These are phyloP conservation scores for Alternaria gansuensis DNA, from an alignment of 2,329 filamentous ascomycete genomes.

Conservation along the genomic window DNA sequence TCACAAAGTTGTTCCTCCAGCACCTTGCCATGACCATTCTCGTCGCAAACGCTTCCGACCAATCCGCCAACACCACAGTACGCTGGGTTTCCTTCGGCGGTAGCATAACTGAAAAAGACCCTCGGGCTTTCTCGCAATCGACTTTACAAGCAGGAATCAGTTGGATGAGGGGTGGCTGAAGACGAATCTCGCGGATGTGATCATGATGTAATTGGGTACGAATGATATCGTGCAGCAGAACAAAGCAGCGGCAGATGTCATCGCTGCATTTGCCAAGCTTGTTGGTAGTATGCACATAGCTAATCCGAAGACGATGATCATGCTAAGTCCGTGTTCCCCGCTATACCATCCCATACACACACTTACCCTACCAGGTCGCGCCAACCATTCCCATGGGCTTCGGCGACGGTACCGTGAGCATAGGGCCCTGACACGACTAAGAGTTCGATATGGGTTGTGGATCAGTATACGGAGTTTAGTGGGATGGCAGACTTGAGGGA, in stretches of 20 bases:
- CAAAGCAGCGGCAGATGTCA: conserved; percentile 51
- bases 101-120: conserved; percentile 58
- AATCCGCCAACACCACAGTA: conserved; percentile 29
- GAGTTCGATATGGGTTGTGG: conserved; percentile 56
- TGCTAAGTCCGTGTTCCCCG: conserved; percentile 44
- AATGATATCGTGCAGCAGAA: conserved; percentile 55
- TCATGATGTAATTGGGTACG: conserved; percentile 59
- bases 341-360: neutral
- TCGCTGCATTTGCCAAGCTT: conserved; percentile 55
- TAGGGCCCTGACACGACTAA: conserved; percentile 52
- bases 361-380: conserved; percentile 46
- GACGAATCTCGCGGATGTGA: conserved; percentile 56
- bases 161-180: conserved; percentile 57
- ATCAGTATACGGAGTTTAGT: conserved; percentile 55
- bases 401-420: conserved; percentile 53
- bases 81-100: conserved; percentile 58
- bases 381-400: conserved; percentile 53
- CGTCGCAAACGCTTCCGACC: conserved; percentile 20
- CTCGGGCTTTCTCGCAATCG: conserved; percentile 56
- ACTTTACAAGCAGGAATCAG: conserved; percentile 57
- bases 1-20: conserved; percentile 34
- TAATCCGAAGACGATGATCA: conserved; percentile 56
- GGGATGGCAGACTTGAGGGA: conserved; percentile 49
- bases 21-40: conserved; percentile 27
- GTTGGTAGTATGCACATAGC: conserved; percentile 48